Conservation (phyloP, 768 basidiomycete genomes). For the Wakefieldia striispora region DNA sequence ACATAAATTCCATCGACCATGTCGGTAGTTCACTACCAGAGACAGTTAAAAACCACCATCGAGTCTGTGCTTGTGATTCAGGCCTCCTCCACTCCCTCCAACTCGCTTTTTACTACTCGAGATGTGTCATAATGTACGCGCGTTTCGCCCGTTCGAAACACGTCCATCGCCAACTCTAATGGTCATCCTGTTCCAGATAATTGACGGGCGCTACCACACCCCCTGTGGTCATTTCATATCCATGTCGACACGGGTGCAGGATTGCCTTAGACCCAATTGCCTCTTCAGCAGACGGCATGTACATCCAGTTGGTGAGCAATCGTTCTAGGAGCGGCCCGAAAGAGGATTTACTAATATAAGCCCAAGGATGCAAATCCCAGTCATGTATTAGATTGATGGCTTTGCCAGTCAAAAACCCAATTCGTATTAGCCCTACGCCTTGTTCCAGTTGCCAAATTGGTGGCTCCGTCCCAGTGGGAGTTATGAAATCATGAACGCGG, state of each 20-base stretch:
- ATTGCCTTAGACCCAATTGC: slow-evolving; percentile 63
- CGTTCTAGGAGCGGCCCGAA: background rate
- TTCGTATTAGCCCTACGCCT: slow-evolving; percentile 58
- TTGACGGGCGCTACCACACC: slow-evolving; percentile 73
- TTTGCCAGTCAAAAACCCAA: slow-evolving; percentile 66
- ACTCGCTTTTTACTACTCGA: slow-evolving; percentile 6
- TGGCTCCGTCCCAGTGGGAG: slow-evolving; percentile 11
- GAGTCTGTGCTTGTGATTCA: slow-evolving; percentile 9
- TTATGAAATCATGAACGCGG: slow-evolving; percentile 20
- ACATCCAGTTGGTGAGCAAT: slow-evolving; percentile 49
- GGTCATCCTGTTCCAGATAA: slow-evolving; percentile 44
- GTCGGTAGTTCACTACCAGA: slow-evolving; percentile 12
- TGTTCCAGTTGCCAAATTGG: slow-evolving; percentile 35
- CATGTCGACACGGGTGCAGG: slow-evolving; percentile 67
- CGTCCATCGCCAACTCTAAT: background rate
- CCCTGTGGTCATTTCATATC: slow-evolving; percentile 69
- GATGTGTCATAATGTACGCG: slow-evolving; percentile 76
- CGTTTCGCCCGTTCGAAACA: background rate
- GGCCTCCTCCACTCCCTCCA: slow-evolving; percentile 15
- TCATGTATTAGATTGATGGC: slow-evolving; percentile 65
- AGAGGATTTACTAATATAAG: slow-evolving; percentile 13
- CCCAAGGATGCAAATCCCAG: slow-evolving; percentile 52
- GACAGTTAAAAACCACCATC: slow-evolving; percentile 18
- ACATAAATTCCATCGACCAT: slow-evolving; percentile 28
- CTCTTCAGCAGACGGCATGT: slow-evolving; percentile 67